Base-by-base conservation (phyloP, 768 basidiomycete species). In the Porphyrellus cyaneotinctus region DNA sequence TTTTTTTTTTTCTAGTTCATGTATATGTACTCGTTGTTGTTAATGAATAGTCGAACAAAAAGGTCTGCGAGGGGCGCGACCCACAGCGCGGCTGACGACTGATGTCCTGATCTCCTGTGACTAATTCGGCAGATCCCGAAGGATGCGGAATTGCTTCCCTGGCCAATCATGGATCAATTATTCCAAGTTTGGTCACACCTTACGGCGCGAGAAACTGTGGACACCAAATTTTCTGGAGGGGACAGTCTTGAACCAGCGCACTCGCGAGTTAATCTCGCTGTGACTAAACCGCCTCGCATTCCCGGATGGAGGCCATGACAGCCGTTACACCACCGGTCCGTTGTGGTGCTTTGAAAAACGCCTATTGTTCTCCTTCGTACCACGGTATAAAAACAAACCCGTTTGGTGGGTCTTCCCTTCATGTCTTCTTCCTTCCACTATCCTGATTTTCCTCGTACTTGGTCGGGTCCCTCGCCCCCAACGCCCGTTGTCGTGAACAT, bases 161-260 rank as follows among this genome's bases (percentile, higher is more conserved):
- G 84, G 84, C 80, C 84, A 75, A 80, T 82, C 84, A 82, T 80
- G 85, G 80, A 72, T 84, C 72, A 64, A 86, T 90, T 90, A 90
- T 86, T 86, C 88, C 85, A 84, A 82, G 79, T 74, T 70, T 76
- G 61, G 54, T 77, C 84, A 80, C 69, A 31, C 72, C 80, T 83
- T 90, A 72, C 83, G 78, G 68, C 55, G 71, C 76, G 81, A 78
- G 74, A 75, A 71, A 78, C 78, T 57, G 79, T 81, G 84, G 81
- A 78, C 72, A 86, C 88, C 87, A 89, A 91, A 85, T 89, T 90
- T 88, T 91, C 88, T 82, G 86, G 87, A 89, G 88, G 87, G 85
- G 85, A 83, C 83, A 79, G 87, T 78, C 86, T 90, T 86, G 88
- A 90, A 89, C 85, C 84, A 87, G 88, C 88, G 88, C 88, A 82